Base-by-base conservation (phyloP, 805 yeast genomes). In the Metschnikowia kunwiensis region DNA sequence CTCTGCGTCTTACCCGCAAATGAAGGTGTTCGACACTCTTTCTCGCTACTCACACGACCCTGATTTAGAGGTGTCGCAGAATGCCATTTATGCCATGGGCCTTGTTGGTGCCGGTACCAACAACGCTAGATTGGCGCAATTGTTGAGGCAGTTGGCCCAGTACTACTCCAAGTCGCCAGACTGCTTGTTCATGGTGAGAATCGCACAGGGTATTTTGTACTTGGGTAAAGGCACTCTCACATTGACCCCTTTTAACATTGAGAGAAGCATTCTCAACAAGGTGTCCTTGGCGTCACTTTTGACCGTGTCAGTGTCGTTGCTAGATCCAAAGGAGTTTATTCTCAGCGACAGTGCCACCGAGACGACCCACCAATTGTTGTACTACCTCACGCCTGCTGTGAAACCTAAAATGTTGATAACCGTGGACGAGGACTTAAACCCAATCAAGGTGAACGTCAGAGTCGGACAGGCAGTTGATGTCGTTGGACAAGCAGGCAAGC, bases 401-500 rank as follows among this genome's bases (percentile, higher is more conserved):
- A 86, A 86, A 55, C 97, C 99, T 37, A 80, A 96, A 53, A 87
- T 85, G 81, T 76, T 93, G 48, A 74, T 93, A 24, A 91, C 99
- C 0, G 86, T 93, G 30, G 95, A 91, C 60, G 96, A 89, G 59
- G 79, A 83, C 19, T 76, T 91, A 60, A 79, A 88, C 50, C 96
- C 96, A 24, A 67, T 93, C 44, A 91, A 91, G 70, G 97, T 93
- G 7, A 91, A 87, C 49, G 98, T 93, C 7, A 78, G 99, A 57
- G 97, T 93, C 20, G 99, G 99, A 45, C 97, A 91, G 66, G 97
- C 98, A 5, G 97, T 93, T 19, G 98, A 93, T 59, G 87, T 89
- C 25, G 97, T 93, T 44, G 99, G 98, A 22, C 97, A 91, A 62
- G 99, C 97, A 0, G 99, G 99, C 68, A 87, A 86, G 52, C 99